Conservation (phyloP, 2,329 filamentous ascomycete species). For the Elsinoe fawcettii region DNA sequence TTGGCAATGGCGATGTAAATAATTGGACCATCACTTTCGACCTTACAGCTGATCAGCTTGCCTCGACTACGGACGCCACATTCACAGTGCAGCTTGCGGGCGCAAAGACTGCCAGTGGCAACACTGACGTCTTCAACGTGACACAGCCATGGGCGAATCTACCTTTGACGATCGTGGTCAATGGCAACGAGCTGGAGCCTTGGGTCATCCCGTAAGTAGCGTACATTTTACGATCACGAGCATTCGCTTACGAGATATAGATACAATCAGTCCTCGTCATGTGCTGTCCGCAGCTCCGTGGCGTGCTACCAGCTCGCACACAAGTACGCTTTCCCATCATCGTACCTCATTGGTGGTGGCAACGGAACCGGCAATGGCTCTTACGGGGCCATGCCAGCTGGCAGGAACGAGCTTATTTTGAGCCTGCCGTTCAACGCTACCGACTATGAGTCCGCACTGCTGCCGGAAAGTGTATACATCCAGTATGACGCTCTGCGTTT, state of each 20-base stretch:
- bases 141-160: conserved; percentile 48
- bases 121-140: conserved; percentile 52
- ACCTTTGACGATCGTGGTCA: conserved; percentile 44
- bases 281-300: conserved; percentile 52
- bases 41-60: conserved; percentile 36
- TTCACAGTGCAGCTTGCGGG: conserved; percentile 57
- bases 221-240: not conserved
- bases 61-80: conserved; percentile 41
- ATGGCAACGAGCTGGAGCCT: conserved; percentile 38
- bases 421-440: conserved; percentile 54
- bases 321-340: conserved; percentile 51
- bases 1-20: conserved; percentile 40
- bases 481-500: conserved; percentile 59
- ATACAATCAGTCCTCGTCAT: conserved; percentile 51
- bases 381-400: not conserved
- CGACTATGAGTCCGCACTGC: conserved; percentile 50
- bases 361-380: conserved; percentile 6
- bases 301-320: conserved; percentile 55
- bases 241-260: conserved; percentile 23
- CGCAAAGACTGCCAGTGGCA: conserved; percentile 55
- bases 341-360: conserved; percentile 40
- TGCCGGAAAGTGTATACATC: conserved; percentile 51
- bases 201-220: conserved; percentile 50
- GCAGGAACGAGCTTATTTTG: conserved; percentile 48
- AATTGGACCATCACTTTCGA: conserved; percentile 55